phyloP scores from a whole-genome alignment of 371 early-diverging fungal genomes.

The Mucor sp. region DNA sequence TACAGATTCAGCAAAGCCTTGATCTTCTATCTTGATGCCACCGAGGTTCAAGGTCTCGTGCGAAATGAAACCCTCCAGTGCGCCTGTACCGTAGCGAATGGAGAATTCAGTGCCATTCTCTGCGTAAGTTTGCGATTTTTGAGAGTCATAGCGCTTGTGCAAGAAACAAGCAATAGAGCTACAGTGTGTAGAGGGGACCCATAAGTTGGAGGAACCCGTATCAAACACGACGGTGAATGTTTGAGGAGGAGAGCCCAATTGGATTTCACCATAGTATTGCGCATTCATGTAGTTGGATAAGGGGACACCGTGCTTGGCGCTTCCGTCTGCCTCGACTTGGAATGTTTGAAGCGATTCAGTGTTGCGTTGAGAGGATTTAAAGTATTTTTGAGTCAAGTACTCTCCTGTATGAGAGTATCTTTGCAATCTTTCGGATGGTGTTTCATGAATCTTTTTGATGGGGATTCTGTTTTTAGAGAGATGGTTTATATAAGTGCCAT shows the following conservation, averaged over 20 bases:
- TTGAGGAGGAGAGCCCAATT: slow-evolving; percentile 85
- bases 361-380: slow-evolving; percentile 48
- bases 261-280: slow-evolving; percentile 91
- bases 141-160: slow-evolving; percentile 80
- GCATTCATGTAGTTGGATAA: slow-evolving; percentile 93
- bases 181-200: slow-evolving; percentile 94
- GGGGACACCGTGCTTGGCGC: slow-evolving; percentile 74
- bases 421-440: slow-evolving; percentile 60
- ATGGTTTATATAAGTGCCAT: not conserved
- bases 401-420: slow-evolving; percentile 65
- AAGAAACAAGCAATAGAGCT: slow-evolving; percentile 90
- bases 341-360: slow-evolving; percentile 38
- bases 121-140: slow-evolving; percentile 65
- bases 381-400: slow-evolving; percentile 77
- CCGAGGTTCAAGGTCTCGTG: slow-evolving; percentile 84
- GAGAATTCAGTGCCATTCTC: slow-evolving; percentile 88
- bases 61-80: slow-evolving; percentile 89
- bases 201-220: slow-evolving; percentile 91
- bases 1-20: slow-evolving; percentile 90
- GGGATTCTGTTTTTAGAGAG: slow-evolving; percentile 66
- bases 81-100: slow-evolving; percentile 88
- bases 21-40: slow-evolving; percentile 59
- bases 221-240: slow-evolving; percentile 92
- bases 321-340: slow-evolving; percentile 53
- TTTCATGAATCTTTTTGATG: slow-evolving; percentile 70